phyloP scores from a whole-genome alignment of 345 rosid species.

The Erucastrum elatum region DNA sequence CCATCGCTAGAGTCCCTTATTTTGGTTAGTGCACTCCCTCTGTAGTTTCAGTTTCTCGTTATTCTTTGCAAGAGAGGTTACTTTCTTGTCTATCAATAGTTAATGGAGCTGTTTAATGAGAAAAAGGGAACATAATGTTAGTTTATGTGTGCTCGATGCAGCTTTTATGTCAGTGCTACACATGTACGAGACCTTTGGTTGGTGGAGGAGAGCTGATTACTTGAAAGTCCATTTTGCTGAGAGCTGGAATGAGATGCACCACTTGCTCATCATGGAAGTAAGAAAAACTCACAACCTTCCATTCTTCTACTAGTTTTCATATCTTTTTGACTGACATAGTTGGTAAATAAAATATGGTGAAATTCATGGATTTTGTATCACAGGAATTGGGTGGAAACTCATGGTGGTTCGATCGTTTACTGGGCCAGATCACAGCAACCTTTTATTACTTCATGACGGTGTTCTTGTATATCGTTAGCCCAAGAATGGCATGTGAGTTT shows the following conservation, averaged over 20 bases:
- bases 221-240: conserved; percentile 97
- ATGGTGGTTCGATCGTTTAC: conserved; percentile 97
- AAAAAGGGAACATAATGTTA: neutral
- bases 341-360: neutral
- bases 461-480: conserved; percentile 82
- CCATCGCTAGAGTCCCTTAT: conserved; percentile 98
- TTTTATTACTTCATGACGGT: conserved; percentile 88
- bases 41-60: neutral
- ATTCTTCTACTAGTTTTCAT: conserved; percentile 4
- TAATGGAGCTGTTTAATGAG: neutral
- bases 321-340: neutral
- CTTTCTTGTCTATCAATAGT: conserved; percentile 2
- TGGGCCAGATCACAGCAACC: conserved; percentile 77
- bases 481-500: conserved; percentile 97
- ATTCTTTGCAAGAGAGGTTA: neutral
- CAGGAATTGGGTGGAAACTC: conserved; percentile 96
- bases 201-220: conserved; percentile 99
- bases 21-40: conserved; percentile 55
- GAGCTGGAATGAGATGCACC: conserved; percentile 99
- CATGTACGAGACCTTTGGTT: conserved; percentile 98
- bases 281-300: conserved; percentile 39
- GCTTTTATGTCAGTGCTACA: conserved; percentile 96
- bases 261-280: conserved; percentile 98
- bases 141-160: conserved; percentile 37
- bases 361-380: conserved; percentile 26